Conservation (phyloP, 208 protist species). For the Leishmania arabica region DNA sequence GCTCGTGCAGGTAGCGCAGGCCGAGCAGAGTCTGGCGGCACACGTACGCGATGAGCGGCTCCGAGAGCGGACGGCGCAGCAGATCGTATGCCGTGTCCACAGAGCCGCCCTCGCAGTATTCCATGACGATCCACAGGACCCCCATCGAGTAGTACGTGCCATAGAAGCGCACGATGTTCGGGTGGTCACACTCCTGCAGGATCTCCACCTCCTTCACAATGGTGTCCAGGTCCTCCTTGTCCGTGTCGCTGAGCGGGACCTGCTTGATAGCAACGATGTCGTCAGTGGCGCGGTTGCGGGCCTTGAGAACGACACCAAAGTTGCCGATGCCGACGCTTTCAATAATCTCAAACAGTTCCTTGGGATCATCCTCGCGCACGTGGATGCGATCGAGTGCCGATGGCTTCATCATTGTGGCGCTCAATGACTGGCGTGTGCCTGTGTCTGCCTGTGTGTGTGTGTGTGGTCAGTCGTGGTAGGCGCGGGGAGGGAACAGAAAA, state of each 20-base stretch:
- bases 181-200: conserved; percentile 78
- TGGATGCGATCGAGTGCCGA: conserved; percentile 60
- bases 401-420: conserved; percentile 24
- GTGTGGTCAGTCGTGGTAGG: background rate
- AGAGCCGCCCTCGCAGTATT: conserved; percentile 93
- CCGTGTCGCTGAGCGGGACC: conserved; percentile 80
- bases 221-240: conserved; percentile 64
- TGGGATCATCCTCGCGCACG: conserved; percentile 71
- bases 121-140: conserved; percentile 93
- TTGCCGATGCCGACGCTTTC: conserved; percentile 93
- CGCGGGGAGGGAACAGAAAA: no score
- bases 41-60: conserved; percentile 90
- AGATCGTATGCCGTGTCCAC: conserved; percentile 89
- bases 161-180: conserved; percentile 90
- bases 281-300: conserved; percentile 68
- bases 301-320: conserved; percentile 98
- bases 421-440: no score
- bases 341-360: conserved; percentile 81
- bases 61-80: conserved; percentile 70
- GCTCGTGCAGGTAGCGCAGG: conserved; percentile 89
- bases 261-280: conserved; percentile 91
- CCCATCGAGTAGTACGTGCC: conserved; percentile 85
- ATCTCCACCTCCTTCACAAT: conserved; percentile 90
- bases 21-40: conserved; percentile 79
- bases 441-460: background rate